These are phyloP conservation scores for Eucommia ulmoides DNA, from an alignment of 257 asterid species.

Conservation along the genomic window DNA sequence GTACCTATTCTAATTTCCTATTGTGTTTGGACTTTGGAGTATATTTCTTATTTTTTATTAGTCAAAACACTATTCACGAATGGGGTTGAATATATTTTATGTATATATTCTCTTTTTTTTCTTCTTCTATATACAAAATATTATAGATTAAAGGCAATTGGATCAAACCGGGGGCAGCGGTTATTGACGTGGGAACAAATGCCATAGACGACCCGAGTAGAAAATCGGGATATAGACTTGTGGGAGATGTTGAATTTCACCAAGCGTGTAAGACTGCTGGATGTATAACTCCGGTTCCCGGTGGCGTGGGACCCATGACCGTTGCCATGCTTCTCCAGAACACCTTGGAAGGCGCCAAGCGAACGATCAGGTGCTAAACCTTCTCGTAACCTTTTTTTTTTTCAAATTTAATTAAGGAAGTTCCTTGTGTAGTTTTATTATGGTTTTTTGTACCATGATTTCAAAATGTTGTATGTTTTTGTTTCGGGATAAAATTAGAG, in stretches of 20 bases:
- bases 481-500: too few species aligned
- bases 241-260: conserved; percentile 79
- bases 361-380: conserved; percentile 27
- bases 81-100: too few species aligned
- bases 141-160: conserved; percentile 90
- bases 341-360: conserved; percentile 79
- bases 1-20: too few species aligned
- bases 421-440: too few species aligned
- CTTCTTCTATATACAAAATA: too few species aligned
- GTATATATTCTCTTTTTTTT: too few species aligned
- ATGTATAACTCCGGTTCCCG: conserved; percentile 91
- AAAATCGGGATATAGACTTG: conserved; percentile 85
- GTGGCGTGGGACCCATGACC: conserved; percentile 97
- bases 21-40: too few species aligned
- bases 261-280: conserved; percentile 85
- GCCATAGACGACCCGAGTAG: conserved; percentile 68
- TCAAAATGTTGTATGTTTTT: too few species aligned
- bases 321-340: conserved; percentile 92
- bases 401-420: too few species aligned
- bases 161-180: conserved; percentile 98
- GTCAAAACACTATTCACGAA: too few species aligned
- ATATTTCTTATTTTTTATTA: too few species aligned
- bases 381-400: background rate
- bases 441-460: too few species aligned
- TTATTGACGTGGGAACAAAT: conserved; percentile 91